Conservation (phyloP, 371 early-diverging fungal genomes). For the Blakeslea trispora region DNA sequence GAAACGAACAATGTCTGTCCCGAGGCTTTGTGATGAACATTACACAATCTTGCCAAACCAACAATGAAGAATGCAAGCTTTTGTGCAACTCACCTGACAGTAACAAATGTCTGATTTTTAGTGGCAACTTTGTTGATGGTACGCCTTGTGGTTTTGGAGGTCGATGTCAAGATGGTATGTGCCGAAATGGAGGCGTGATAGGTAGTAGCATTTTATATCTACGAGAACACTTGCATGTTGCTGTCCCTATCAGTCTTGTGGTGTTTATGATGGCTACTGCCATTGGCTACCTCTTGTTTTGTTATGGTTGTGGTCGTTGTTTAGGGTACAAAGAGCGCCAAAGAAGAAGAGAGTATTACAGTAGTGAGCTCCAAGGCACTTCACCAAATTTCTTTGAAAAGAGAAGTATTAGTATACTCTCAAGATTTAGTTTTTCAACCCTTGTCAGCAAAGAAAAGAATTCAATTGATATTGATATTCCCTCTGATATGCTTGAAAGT, state of each 20-base stretch:
- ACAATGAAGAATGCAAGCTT: slow-evolving; percentile 63
- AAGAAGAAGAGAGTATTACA: slow-evolving; percentile 2
- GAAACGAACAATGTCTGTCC: slow-evolving; percentile 79
- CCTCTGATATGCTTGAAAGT: too few species aligned
- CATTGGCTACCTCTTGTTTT: slow-evolving; percentile 53
- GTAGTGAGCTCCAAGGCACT: neutral
- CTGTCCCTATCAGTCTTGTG: slow-evolving; percentile 55
- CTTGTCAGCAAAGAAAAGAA: too few species aligned
- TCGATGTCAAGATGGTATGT: slow-evolving; percentile 52
- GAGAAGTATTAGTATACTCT: neutral
- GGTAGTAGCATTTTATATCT: slow-evolving; percentile 29
- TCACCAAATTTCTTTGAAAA: neutral
- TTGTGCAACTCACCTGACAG: slow-evolving; percentile 64
- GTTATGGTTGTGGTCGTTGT: slow-evolving; percentile 37
- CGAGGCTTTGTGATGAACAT: slow-evolving; percentile 50
- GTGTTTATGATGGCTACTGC: slow-evolving; percentile 48
- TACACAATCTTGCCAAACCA: slow-evolving; percentile 46
- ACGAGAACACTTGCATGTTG: slow-evolving; percentile 42
- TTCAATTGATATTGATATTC: too few species aligned
- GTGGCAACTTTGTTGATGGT: slow-evolving; percentile 85
- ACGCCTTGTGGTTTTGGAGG: slow-evolving; percentile 84
- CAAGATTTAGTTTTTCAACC: neutral
- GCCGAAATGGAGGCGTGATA: slow-evolving; percentile 16
- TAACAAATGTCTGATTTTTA: slow-evolving; percentile 67
- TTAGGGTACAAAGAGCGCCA: slow-evolving; percentile 15